Percentiles rank a stretch among this genome's conserved stretches.
phyloP scores from a whole-genome alignment of 2,329 filamentous ascomycete species.

The Pseudodiploospora longispora region DNA sequence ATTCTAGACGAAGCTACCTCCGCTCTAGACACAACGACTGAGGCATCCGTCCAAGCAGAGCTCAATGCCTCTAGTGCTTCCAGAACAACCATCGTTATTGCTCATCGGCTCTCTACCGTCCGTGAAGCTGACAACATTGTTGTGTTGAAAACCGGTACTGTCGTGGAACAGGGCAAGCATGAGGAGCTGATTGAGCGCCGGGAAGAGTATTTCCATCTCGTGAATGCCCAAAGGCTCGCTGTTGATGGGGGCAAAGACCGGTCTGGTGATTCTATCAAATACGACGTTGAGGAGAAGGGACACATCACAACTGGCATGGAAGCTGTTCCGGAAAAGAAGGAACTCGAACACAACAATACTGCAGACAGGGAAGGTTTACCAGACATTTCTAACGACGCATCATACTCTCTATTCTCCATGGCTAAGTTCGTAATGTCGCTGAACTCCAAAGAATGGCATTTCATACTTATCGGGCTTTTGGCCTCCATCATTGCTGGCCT shows the following conservation, averaged over 20 bases:
- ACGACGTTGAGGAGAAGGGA: too few relatives aligned
- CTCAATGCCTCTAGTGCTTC: conserved; percentile 16
- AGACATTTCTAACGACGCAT: neutral
- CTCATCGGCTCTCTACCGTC: neutral
- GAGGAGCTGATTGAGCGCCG: neutral
- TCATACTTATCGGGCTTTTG: neutral
- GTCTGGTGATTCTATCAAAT: too few relatives aligned
- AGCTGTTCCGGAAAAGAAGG: neutral
- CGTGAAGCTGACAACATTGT: neutral
- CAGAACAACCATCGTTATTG: neutral
- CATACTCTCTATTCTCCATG: neutral
- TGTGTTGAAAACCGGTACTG: neutral
- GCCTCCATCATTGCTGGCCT: neutral
- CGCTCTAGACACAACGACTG: conserved; percentile 11
- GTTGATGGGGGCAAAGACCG: neutral
- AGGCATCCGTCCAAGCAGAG: conserved; percentile 38
- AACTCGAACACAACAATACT: conserved; percentile 35
- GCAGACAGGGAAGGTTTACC: conserved; percentile 24
- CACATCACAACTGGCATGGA: too few relatives aligned
- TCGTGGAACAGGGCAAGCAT: neutral
- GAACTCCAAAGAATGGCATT: neutral
- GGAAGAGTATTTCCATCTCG: neutral
- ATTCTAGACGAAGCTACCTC: conserved; percentile 12
- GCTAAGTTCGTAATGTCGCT: neutral
- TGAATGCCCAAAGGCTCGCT: neutral